These are phyloP conservation scores for Rubia tinctorum DNA, from an alignment of 305 asterid genomes.

Conservation along the genomic window DNA sequence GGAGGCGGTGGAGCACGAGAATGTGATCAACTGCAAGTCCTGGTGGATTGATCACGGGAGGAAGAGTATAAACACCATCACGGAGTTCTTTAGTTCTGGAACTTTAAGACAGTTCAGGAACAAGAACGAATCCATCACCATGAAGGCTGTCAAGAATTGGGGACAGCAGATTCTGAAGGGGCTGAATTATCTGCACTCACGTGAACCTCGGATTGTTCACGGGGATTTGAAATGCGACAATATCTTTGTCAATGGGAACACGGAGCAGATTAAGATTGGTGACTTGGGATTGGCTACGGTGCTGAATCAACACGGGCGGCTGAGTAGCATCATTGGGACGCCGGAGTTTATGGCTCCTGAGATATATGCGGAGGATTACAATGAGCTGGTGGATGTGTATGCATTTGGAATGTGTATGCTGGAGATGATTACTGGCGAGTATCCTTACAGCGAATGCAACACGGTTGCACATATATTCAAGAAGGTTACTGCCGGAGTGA, in stretches of 20 bases:
- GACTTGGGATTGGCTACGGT: constrained; percentile 17
- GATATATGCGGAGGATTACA: constrained; percentile 11
- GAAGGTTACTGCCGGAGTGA: constrained; percentile 16
- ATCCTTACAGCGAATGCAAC: constrained; percentile 18
- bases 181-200: constrained; percentile 2
- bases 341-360: constrained; percentile 24
- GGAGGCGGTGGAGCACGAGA: constrained; percentile 9
- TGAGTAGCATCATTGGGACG: constrained; percentile 10
- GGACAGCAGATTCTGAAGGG: constrained; percentile 14
- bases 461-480: constrained; percentile 11
- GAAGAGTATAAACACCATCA: constrained; percentile 2
- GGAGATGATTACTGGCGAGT: constrained; percentile 16
- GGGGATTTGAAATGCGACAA: constrained; percentile 20
- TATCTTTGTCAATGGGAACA: constrained; percentile 15
- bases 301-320: neutral
- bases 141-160: constrained; percentile 14
- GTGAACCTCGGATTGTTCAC: constrained; percentile 10
- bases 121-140: neutral
- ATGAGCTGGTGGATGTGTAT: constrained; percentile 15
- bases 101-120: constrained; percentile 13
- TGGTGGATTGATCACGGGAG: constrained; percentile 10
- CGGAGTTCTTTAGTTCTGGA: constrained; percentile 11
- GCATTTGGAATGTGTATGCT: constrained; percentile 21
- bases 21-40: constrained; percentile 1
- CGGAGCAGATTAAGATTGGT: constrained; percentile 14